These are phyloP conservation scores for Eremothecium sinecaudum DNA, from an alignment of 1,139 yeast species.

Conservation along the genomic window DNA sequence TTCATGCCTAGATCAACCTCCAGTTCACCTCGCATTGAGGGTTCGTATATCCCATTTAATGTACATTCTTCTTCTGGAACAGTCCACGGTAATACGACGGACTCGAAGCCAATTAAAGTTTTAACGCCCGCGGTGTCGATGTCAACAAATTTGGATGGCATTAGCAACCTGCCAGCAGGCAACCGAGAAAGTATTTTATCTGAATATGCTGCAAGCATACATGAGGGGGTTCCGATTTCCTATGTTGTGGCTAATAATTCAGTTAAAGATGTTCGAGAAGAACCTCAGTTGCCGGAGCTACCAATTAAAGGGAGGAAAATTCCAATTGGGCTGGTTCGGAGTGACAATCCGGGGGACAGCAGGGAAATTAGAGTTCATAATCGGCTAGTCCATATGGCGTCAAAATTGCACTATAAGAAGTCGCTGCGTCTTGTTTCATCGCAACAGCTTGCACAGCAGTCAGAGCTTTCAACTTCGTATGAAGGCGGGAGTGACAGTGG, in stretches of 20 bases:
- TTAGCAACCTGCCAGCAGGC: slow-evolving; percentile 14
- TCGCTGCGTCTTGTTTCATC: slow-evolving; percentile 1
- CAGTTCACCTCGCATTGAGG: slow-evolving; percentile 2
- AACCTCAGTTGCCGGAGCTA: slow-evolving; percentile 17
- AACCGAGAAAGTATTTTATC: slow-evolving; percentile 37
- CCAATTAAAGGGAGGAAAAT: no score
- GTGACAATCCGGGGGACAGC: slow-evolving; percentile 1
- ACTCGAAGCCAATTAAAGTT: not conserved
- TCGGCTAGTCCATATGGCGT: not conserved
- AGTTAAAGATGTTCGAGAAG: slow-evolving; percentile 3
- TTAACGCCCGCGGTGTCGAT: not conserved
- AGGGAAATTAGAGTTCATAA: not conserved
- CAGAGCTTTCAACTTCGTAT: not conserved
- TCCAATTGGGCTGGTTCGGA: no score
- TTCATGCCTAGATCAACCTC: slow-evolving; percentile 7
- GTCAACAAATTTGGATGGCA: not conserved
- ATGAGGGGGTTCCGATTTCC: slow-evolving; percentile 37
- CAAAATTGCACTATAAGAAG: slow-evolving; percentile 1
- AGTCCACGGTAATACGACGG: not conserved
- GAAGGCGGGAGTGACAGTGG: slow-evolving; percentile 9
- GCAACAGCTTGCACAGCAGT: slow-evolving; percentile 2
- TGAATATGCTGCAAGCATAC: slow-evolving; percentile 39
- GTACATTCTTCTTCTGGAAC: not conserved
- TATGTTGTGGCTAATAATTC: slow-evolving; percentile 28
- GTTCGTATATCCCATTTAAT: not conserved